Percentiles rank a stretch among this genome's conserved stretches.
phyloP scores from a whole-genome alignment of 805 yeast species.

The Yamadazyma sp. region DNA sequence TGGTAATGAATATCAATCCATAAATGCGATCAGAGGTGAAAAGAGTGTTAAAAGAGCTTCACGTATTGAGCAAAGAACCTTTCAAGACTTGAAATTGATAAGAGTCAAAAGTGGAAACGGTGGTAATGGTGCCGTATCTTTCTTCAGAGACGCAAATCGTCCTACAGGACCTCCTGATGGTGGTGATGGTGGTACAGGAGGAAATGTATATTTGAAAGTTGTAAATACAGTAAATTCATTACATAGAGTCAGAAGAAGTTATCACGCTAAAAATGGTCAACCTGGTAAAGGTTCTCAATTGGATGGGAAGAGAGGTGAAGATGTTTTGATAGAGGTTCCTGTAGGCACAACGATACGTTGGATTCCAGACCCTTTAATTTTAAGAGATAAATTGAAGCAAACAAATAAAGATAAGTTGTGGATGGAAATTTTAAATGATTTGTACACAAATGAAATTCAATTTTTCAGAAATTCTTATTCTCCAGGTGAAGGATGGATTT shows the following conservation, averaged over 20 bases:
- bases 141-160: conserved; percentile 79
- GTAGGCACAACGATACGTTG: conserved; percentile 85
- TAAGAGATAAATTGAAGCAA: conserved; percentile 23
- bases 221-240: conserved; percentile 67
- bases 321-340: conserved; percentile 80
- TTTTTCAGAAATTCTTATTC: conserved; percentile 57
- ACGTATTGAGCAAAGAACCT: conserved; percentile 35
- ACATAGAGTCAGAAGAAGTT: conserved; percentile 63
- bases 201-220: conserved; percentile 80
- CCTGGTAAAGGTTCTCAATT: conserved; percentile 73
- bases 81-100: conserved; percentile 63
- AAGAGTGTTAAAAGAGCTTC: conserved; percentile 26
- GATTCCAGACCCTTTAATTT: conserved; percentile 70
- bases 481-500: conserved; percentile 87
- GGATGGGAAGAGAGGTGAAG: conserved; percentile 84
- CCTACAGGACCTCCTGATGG: conserved; percentile 96
- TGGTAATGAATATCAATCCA: conserved; percentile 39
- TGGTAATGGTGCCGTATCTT: conserved; percentile 85
- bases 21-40: conserved; percentile 35
- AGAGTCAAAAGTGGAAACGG: conserved; percentile 76
- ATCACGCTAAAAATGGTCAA: conserved; percentile 69
- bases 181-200: conserved; percentile 98
- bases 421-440: conserved; percentile 9
- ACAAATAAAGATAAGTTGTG: conserved; percentile 9
- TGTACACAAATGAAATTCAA: conserved; percentile 32